Evolutionary conservation across 805 yeast species (phyloP).

Genomic region (Candida schatavii): DNA sequence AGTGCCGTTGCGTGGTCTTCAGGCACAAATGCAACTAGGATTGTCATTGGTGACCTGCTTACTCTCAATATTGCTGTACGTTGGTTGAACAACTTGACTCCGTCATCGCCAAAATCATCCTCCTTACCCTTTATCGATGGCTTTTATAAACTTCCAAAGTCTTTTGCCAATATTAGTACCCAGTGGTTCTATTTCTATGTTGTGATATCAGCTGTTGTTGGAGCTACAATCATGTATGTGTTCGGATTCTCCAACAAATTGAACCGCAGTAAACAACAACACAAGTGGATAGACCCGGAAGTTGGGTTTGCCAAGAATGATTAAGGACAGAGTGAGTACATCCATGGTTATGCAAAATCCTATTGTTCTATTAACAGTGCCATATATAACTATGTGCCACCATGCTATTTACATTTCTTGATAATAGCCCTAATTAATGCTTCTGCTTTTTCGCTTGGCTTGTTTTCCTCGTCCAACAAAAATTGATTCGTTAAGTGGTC

Average conservation of each 20-base stretch:
- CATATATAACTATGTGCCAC: neutral
- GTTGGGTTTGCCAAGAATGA: conserved; percentile 4
- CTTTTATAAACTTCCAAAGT: conserved; percentile 34
- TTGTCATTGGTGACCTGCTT: conserved; percentile 63
- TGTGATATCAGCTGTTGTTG: neutral
- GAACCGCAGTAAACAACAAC: conserved; percentile 9
- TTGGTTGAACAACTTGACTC: conserved; percentile 45
- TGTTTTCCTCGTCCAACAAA: conserved; percentile 17
- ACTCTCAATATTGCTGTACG: conserved; percentile 55
- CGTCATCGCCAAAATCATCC: conserved; percentile 12
- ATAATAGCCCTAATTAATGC: conserved; percentile 38
- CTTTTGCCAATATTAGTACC: neutral
- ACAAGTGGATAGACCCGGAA: conserved; percentile 3
- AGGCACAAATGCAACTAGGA: conserved; percentile 58
- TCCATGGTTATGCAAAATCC: neutral
- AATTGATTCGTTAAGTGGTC: conserved; percentile 24
- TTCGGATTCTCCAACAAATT: neutral
- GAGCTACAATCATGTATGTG: neutral
- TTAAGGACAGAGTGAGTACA: neutral
- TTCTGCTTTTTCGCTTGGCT: conserved; percentile 23
- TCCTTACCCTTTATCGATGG: conserved; percentile 38
- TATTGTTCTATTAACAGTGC: no score
- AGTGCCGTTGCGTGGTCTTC: conserved; percentile 59
- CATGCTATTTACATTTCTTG: conserved; percentile 26
- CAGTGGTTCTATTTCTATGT: neutral